Evolutionary conservation across 805 yeast genomes (phyloP), one percentile per base, ranked within the genome.

Genomic region (Tetrapisispora nanseiensis): DNA sequence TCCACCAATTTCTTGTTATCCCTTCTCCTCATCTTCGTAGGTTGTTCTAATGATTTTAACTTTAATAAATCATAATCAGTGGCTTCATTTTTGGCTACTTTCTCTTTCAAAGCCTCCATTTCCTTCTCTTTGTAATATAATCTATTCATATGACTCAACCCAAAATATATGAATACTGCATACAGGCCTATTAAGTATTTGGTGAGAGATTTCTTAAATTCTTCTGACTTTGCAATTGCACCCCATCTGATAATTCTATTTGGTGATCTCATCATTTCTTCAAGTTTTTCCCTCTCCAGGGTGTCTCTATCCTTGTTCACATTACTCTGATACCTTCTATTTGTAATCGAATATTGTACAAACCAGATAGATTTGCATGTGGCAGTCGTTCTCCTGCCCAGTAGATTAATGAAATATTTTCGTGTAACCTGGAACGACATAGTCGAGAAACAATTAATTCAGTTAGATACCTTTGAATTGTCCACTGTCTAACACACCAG

Each of bases 31-130:
- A 82, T 62, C 40, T 69, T 68, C 13, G 3, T 35, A 16, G 38
- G 31, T 13, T 80, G 83, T 38, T 71, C 62, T 30, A 81, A 58
- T 40, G 79, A 79, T 52, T 82, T 78, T 46, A 80, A 61, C 54
- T 82, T 70, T 42, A 83, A 59, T 35, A 62, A 65, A 51, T 84
- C 86, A 57, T 79, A 83, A 51, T 83, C 89, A 36, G 74, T 71
- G 20, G 57, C 37, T 2, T 44, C 39, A 5, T 68, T 54, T 18
- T 51, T 43, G 20, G 51, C 55, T 61, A 68, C 53, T 65, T 74
- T 59, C 44, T 55, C 49, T 52, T 63, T 44, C 57, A 74, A 46
- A 49, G 54, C 45, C 59, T 66, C 72, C 45, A 77, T 63, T 53
- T 81, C 86, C 44, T 74, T 67, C 47, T 83, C 90, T 60, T 78